Percentiles rank a stretch among this genome's conserved stretches.
Evolutionary conservation across 1,284 basidiomycete species (phyloP).

Genomic region (Nidula niveotomentosa): DNA sequence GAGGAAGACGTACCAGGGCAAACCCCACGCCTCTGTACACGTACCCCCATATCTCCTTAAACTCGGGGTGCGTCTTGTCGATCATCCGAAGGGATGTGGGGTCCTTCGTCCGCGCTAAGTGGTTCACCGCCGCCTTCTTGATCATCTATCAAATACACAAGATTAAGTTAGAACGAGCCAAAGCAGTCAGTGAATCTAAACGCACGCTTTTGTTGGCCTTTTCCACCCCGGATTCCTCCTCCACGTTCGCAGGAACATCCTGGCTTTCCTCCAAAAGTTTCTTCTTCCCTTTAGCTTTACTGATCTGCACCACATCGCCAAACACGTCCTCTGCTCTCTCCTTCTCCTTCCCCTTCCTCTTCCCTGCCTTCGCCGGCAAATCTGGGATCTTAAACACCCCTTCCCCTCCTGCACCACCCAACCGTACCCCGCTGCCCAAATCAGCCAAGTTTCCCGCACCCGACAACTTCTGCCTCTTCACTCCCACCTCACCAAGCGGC

Average conservation of each 20-base stretch:
- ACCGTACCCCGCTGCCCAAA: conserved; percentile 33
- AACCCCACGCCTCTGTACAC: conserved; percentile 55
- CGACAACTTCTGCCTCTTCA: conserved; percentile 26
- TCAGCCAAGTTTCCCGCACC: conserved; percentile 21
- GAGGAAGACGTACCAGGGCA: conserved; percentile 43
- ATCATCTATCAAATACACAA: conserved; percentile 19
- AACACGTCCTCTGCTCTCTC: conserved; percentile 49
- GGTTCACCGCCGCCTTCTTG: conserved; percentile 31
- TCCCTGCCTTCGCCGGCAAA: conserved; percentile 27
- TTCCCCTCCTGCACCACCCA: conserved; percentile 18
- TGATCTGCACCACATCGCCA: conserved; percentile 25
- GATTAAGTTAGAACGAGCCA: conserved; percentile 1
- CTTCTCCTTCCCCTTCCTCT: conserved; percentile 30
- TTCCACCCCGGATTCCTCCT: conserved; percentile 23
- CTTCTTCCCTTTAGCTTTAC: conserved; percentile 23
- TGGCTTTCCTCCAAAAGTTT: conserved; percentile 12
- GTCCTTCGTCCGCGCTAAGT: conserved; percentile 32
- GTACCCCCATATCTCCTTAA: conserved; percentile 54
- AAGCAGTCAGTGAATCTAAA: conserved; percentile 2
- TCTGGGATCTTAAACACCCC: conserved; percentile 51
- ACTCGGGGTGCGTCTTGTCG: conserved; percentile 57
- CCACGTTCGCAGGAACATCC: conserved; percentile 14
- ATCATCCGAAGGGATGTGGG: conserved; percentile 29
- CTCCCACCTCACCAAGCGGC: conserved; percentile 11
- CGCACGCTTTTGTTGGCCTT: conserved; percentile 43